Evolutionary conservation across 768 basidiomycete genomes (phyloP).

Genomic region (Pilatotrama ljubarskyi): DNA sequence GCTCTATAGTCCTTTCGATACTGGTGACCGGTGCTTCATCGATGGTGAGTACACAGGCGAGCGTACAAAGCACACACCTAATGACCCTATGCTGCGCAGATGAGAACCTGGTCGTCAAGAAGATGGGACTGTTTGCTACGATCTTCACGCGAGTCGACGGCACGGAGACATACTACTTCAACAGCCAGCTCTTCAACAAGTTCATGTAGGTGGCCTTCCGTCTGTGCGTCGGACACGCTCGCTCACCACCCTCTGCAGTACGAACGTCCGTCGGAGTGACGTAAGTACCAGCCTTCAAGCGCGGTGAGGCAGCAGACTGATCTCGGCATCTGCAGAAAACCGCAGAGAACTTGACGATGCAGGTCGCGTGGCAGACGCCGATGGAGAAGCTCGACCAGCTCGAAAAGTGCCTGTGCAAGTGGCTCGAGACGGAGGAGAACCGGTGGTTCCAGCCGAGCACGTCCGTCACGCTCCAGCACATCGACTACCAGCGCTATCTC

Average conservation of each 20-base stretch:
- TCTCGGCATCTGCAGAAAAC: slow-evolving; percentile 50
- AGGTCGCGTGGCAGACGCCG: slow-evolving; percentile 76
- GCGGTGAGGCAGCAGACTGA: neutral
- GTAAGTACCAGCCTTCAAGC: slow-evolving; percentile 34
- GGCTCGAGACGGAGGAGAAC: slow-evolving; percentile 79
- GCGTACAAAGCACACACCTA: neutral
- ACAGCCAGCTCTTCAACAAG: slow-evolving; percentile 71
- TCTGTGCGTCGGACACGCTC: neutral
- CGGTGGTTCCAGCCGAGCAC: slow-evolving; percentile 76
- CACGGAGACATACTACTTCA: slow-evolving; percentile 80
- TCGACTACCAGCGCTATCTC: slow-evolving; percentile 64
- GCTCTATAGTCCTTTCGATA: slow-evolving; percentile 65
- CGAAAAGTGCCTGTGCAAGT: slow-evolving; percentile 65
- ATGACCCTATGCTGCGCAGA: slow-evolving; percentile 32
- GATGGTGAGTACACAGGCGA: slow-evolving; percentile 42
- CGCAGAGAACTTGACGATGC: slow-evolving; percentile 64
- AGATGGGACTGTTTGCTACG: slow-evolving; percentile 81
- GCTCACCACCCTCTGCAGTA: slow-evolving; percentile 38
- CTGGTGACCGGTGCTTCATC: slow-evolving; percentile 80
- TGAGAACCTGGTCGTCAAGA: slow-evolving; percentile 75
- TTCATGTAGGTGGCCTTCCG: slow-evolving; percentile 56
- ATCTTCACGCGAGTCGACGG: slow-evolving; percentile 72
- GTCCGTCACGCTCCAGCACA: slow-evolving; percentile 59
- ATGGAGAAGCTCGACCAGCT: slow-evolving; percentile 69
- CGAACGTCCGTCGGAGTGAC: slow-evolving; percentile 72